Evolutionary conservation across 305 asterid species (phyloP), one percentile per base, ranked within the genome.

Genomic region (Petunia hybrid): DNA sequence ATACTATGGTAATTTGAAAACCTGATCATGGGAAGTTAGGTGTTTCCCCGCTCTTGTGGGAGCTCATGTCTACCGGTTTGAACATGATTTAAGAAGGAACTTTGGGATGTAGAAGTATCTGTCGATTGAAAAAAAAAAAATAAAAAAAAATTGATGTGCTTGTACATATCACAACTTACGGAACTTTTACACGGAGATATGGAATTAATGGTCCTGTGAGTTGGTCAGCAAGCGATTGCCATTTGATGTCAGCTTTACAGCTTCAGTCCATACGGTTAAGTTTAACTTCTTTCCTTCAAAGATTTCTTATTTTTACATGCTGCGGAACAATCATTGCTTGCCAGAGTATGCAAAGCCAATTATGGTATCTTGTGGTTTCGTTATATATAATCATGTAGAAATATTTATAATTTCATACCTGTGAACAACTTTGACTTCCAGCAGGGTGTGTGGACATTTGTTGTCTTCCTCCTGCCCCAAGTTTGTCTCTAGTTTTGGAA

Each of bases 191-290:
- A n/a, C 8, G 1, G 45, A 71, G 36, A 51, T 51, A 35, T 51
- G 63, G 12, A 73, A 51, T 53, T 31, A 13, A 73, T 51, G 78
- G 36, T 73, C 78, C 46, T 73, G 8, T 51, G 35, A 73, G 53
- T 73, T 48, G 78, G 45, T 48, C 45, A 71, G 6, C 45, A 51
- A 73, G 6, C 9, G 36, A 36, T 13, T 53, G 35, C 36, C 48
- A 53, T 36, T 73, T 40, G 53, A 1, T 53, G 48, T 74, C 63
- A 14, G 16, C 51, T 74, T 36, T 1, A 43, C 63, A 53, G 64
- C 14, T 41, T n/a, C 12, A 67, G 2, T 46, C 64, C 78, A 53
- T 74, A 53, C 0, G 3, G 2, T 12, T 51, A 53, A 2, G 45
- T 48, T 35, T 73, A 63, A 36, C 36, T 74, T 2, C 38, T 14